Evolutionary conservation across 2,329 filamentous ascomycete genomes (phyloP).

Genomic region (Sarocladium kiliense): DNA sequence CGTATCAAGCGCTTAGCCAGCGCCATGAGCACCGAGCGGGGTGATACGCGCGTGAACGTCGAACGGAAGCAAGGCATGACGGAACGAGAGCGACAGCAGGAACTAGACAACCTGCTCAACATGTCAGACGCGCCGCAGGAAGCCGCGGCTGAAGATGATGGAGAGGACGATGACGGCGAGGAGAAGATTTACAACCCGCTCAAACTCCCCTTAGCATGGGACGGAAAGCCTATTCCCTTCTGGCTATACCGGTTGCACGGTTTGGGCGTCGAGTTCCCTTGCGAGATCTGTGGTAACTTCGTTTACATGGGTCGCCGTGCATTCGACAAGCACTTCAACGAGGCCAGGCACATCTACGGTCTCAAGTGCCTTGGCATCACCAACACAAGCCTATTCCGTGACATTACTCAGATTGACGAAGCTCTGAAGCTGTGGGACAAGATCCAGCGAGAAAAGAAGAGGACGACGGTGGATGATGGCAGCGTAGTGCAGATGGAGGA

Average conservation of each 20-base stretch:
- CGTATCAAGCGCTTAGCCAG: slow-evolving; percentile 74
- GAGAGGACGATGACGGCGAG: slow-evolving; percentile 72
- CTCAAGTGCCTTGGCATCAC: slow-evolving; percentile 91
- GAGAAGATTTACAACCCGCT: slow-evolving; percentile 95
- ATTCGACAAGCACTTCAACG: slow-evolving; percentile 98
- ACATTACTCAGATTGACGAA: slow-evolving; percentile 90
- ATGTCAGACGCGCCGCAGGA: slow-evolving; percentile 25
- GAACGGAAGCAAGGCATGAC: slow-evolving; percentile 98
- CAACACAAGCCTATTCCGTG: slow-evolving; percentile 83
- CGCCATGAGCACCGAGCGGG: slow-evolving; percentile 79
- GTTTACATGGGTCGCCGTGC: slow-evolving; percentile 97
- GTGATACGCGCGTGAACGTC: slow-evolving; percentile 88
- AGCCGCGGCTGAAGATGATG: slow-evolving; percentile 57
- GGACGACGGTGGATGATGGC: slow-evolving; percentile 68
- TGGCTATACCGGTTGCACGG: slow-evolving; percentile 98
- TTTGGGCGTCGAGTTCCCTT: slow-evolving; percentile 87
- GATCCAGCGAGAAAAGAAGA: slow-evolving; percentile 80
- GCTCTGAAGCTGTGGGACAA: slow-evolving; percentile 88
- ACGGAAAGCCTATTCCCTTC: slow-evolving; percentile 97
- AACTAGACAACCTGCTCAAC: slow-evolving; percentile 78
- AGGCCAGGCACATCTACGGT: slow-evolving; percentile 87
- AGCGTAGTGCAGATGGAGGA: slow-evolving; percentile 98
- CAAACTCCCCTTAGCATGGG: slow-evolving; percentile 94
- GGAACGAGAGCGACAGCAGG: slow-evolving; percentile 88
- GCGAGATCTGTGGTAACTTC: slow-evolving; percentile 96